Evolutionary conservation across 192 early-diverging fungal genomes (phyloP).

Genomic region (Tieghemiomyces parasiticus): DNA sequence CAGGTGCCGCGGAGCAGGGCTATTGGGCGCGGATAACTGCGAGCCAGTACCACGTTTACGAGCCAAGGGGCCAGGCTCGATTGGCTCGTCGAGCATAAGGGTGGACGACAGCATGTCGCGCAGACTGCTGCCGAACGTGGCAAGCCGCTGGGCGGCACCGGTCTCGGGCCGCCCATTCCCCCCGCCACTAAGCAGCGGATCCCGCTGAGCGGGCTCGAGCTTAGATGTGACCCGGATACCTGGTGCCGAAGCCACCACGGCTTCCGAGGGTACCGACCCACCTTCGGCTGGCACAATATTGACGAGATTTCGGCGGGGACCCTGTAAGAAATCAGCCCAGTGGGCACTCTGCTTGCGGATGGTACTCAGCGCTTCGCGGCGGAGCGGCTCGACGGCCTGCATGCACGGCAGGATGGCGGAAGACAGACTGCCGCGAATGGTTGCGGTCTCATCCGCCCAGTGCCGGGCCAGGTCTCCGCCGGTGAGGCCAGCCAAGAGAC

Average conservation of each 20-base stretch:
- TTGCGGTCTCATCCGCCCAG: background rate
- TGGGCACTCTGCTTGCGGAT: background rate
- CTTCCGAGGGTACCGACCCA: too few relatives aligned
- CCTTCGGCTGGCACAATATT: background rate
- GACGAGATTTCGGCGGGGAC: background rate
- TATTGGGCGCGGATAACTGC: background rate
- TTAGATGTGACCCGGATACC: background rate
- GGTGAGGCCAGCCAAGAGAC: too few relatives aligned
- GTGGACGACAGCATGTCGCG: background rate
- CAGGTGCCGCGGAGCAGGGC: background rate
- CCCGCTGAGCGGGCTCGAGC: background rate
- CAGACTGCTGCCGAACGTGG: background rate
- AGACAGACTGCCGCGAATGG: background rate
- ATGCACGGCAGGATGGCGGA: background rate
- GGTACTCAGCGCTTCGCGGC: background rate
- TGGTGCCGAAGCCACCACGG: too few relatives aligned
- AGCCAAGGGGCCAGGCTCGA: background rate
- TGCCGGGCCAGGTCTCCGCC: background rate
- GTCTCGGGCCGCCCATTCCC: too few relatives aligned
- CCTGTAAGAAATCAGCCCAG: background rate
- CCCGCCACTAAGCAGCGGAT: background rate
- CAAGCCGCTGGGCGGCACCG: background rate
- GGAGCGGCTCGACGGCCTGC: background rate
- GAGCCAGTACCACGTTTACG: background rate
- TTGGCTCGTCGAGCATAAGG: background rate